Evolutionary conservation across 106 monocot species (phyloP).

Genomic region (Phalaenopsis aphrodite): DNA sequence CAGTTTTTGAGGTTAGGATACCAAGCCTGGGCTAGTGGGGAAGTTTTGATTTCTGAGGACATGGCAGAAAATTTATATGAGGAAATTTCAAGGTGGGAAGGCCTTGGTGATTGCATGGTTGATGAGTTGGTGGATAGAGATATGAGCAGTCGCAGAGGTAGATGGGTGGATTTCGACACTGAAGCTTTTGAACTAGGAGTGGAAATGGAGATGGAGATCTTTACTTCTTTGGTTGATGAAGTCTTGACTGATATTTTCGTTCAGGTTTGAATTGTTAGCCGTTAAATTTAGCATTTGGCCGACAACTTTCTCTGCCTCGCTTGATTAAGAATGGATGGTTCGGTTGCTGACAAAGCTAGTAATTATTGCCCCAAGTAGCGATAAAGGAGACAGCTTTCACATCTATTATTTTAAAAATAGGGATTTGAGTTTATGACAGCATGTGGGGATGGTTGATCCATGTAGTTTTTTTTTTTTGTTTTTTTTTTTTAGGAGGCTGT

Average conservation of each 20-base stretch:
- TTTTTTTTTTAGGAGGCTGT: too few species aligned
- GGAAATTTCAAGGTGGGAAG: constrained; percentile 51
- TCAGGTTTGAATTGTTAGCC: background rate
- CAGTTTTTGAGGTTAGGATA: constrained; percentile 56
- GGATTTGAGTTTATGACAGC: too few species aligned
- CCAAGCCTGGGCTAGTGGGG: constrained; percentile 46
- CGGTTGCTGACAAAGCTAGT: too few species aligned
- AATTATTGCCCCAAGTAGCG: too few species aligned
- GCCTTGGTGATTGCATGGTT: constrained; percentile 67
- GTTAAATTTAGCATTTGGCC: too few species aligned
- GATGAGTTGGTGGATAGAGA: constrained; percentile 85
- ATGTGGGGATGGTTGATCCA: too few species aligned
- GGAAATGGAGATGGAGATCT: constrained; percentile 39
- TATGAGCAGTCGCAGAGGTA: constrained; percentile 68
- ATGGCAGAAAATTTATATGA: constrained; percentile 41
- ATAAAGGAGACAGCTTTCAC: too few species aligned
- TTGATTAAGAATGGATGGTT: too few species aligned
- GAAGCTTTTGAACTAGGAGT: constrained; percentile 54
- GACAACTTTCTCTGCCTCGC: too few species aligned
- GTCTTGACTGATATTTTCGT: constrained; percentile 33
- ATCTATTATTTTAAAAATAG: too few species aligned
- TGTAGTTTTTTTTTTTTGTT: too few species aligned
- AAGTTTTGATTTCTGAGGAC: constrained; percentile 9
- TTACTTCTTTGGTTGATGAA: constrained; percentile 57
- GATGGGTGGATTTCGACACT: constrained; percentile 67